phyloP scores from a whole-genome alignment of 495 filamentous ascomycete species.

The Xylaria castorea region DNA sequence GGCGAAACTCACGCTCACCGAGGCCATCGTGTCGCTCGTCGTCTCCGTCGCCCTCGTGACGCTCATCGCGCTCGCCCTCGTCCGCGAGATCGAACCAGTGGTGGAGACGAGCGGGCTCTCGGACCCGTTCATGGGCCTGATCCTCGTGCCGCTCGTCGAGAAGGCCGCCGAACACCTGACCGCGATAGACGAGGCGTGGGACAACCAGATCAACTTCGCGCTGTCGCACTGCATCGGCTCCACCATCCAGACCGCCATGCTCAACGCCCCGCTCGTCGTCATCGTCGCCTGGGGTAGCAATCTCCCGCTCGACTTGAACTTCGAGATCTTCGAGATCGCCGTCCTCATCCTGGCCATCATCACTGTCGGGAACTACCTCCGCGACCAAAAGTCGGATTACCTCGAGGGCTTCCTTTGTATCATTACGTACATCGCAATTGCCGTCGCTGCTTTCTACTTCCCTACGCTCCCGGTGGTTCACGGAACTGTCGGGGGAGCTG shows the following conservation, averaged over 20 bases:
- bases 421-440: conserved; percentile 69
- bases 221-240: conserved; percentile 88
- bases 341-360: conserved; percentile 86
- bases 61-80: conserved; percentile 81
- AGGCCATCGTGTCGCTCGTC: conserved; percentile 71
- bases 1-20: conserved; percentile 78
- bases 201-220: conserved; percentile 88
- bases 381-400: conserved; percentile 82
- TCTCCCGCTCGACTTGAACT: conserved; percentile 78
- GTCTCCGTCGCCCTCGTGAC: conserved; percentile 76
- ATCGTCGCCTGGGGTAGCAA: conserved; percentile 83
- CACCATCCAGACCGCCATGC: conserved; percentile 86
- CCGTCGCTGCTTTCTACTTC: conserved; percentile 67
- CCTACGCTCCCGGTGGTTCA: conserved; percentile 54
- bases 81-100: conserved; percentile 78
- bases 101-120: conserved; percentile 67
- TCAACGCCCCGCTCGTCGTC: conserved; percentile 85
- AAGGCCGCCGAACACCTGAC: conserved; percentile 92
- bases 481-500: neutral
- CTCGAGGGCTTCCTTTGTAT: conserved; percentile 81
- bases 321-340: conserved; percentile 88
- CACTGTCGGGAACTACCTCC: conserved; percentile 81
- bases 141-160: conserved; percentile 83
- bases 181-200: conserved; percentile 90
- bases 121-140: conserved; percentile 82